Percentiles rank a stretch among this genome's conserved stretches.
These are phyloP conservation scores for Rosa rugosa DNA, from an alignment of 306 rosid genomes.

Conservation along the genomic window DNA sequence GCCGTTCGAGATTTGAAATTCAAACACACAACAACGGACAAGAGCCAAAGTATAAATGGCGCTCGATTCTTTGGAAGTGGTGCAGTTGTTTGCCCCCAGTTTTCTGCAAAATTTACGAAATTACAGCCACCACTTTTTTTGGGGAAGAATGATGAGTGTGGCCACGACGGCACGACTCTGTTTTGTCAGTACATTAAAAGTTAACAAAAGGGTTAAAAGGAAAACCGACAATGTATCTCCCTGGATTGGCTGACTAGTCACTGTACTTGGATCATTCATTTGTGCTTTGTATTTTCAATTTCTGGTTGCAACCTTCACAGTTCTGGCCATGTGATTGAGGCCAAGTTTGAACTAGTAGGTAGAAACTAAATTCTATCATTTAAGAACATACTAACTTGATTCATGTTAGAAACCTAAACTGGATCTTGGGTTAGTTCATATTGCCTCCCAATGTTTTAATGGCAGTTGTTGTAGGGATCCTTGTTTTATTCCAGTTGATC, in stretches of 20 bases:
- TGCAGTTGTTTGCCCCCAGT: not conserved
- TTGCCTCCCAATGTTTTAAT: no score
- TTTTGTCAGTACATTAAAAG: conserved; percentile 42
- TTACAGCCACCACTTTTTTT: conserved; percentile 11
- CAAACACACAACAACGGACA: conserved; percentile 34
- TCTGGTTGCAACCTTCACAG: not conserved
- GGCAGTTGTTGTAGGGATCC: not conserved
- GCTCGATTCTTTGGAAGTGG: conserved; percentile 19
- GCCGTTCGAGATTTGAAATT: conserved; percentile 44
- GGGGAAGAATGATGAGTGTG: conserved; percentile 3
- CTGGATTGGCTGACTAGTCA: conserved; percentile 15
- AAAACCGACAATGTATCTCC: conserved; percentile 40
- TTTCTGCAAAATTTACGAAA: not conserved
- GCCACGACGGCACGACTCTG: conserved; percentile 36
- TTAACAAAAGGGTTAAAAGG: conserved; percentile 21
- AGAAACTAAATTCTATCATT: not conserved
- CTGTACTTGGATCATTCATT: conserved; percentile 26
- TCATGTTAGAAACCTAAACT: not conserved
- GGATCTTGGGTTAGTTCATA: not conserved
- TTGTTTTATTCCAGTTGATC: not conserved
- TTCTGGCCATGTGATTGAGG: not conserved
- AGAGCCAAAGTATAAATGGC: conserved; percentile 6
- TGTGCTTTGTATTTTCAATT: not conserved
- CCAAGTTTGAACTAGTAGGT: not conserved
- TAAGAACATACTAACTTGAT: not conserved